These are phyloP conservation scores for Sugiyamaella sp. DNA, from an alignment of 1,139 yeast genomes.

Conservation along the genomic window DNA sequence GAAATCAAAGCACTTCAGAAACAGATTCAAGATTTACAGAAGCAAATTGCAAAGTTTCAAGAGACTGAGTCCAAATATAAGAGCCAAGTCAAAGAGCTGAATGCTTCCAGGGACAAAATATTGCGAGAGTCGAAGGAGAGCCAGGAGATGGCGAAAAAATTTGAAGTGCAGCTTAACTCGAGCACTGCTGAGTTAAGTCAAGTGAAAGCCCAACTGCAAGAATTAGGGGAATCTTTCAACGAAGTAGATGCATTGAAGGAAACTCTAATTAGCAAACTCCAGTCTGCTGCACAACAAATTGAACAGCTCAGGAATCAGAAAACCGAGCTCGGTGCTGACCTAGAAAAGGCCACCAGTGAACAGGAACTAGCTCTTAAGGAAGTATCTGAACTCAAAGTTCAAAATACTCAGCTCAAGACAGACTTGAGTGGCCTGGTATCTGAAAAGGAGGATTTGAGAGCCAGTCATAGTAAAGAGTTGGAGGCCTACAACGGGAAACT, in stretches of 20 bases:
- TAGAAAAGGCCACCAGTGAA: conserved; percentile 3
- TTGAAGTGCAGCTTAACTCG: conserved; percentile 4
- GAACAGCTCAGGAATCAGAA: conserved; percentile 32
- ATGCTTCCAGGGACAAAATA: conserved; percentile 8
- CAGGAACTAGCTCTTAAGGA: conserved; percentile 6
- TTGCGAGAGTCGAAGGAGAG: conserved; percentile 10
- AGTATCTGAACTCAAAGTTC: background rate
- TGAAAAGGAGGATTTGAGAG: background rate
- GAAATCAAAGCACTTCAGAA: conserved; percentile 31
- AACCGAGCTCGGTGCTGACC: conserved; percentile 16
- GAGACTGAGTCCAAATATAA: conserved; percentile 25
- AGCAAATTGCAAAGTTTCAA: conserved; percentile 2
- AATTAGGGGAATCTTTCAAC: conserved; percentile 29
- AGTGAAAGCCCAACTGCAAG: conserved; percentile 25
- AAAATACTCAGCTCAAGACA: conserved; percentile 10
- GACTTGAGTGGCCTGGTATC: conserved; percentile 6
- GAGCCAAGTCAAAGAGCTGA: conserved; percentile 18
- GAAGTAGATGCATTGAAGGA: conserved; percentile 38
- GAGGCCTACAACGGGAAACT: background rate
- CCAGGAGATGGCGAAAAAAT: conserved; percentile 6
- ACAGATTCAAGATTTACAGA: conserved; percentile 19
- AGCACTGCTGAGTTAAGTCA: conserved; percentile 15
- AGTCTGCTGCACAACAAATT: conserved; percentile 38
- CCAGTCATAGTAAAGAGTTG: conserved; percentile 3
- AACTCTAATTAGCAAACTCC: conserved; percentile 39